Conservation (phyloP, 306 rosid genomes). For the Trifolium dubium region DNA sequence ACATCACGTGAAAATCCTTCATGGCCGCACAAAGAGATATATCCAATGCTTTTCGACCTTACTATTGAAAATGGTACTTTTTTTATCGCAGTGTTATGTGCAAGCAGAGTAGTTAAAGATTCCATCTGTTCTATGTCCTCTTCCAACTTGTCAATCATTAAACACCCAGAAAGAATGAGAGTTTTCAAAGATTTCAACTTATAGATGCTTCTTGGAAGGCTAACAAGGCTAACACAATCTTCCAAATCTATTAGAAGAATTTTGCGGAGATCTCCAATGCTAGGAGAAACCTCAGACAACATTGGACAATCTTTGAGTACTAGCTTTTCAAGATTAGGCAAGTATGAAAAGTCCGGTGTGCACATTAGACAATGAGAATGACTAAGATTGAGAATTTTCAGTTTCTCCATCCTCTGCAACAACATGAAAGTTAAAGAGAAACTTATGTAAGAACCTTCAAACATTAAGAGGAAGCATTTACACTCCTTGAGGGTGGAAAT, state of each 20-base stretch:
- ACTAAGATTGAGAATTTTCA: slow-evolving; percentile 51
- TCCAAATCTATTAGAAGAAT: slow-evolving; percentile 39
- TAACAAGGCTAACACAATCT: slow-evolving; percentile 31
- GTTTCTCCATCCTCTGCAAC: slow-evolving; percentile 34
- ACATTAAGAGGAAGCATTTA: too few relatives aligned
- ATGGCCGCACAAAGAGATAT: slow-evolving; percentile 47
- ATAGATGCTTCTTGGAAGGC: slow-evolving; percentile 46
- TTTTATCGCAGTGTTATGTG: slow-evolving; percentile 47
- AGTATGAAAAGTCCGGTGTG: slow-evolving; percentile 45
- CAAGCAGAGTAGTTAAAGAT: slow-evolving; percentile 34
- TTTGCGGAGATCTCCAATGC: slow-evolving; percentile 25
- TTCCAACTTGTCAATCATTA: slow-evolving; percentile 39
- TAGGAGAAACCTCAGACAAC: slow-evolving; percentile 10
- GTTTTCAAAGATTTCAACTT: slow-evolving; percentile 38
- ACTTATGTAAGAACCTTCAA: too few relatives aligned
- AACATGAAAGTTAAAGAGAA: neutral
- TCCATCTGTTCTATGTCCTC: slow-evolving; percentile 42
- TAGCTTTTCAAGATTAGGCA: slow-evolving; percentile 50
- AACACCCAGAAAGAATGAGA: slow-evolving; percentile 44
- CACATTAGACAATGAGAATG: slow-evolving; percentile 38
- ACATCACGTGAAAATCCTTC: slow-evolving; percentile 35
- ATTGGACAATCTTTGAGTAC: slow-evolving; percentile 41
- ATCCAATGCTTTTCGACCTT: slow-evolving; percentile 28
- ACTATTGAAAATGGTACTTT: slow-evolving; percentile 37
- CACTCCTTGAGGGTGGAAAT: too few relatives aligned